phyloP scores from a whole-genome alignment of 1,284 basidiomycete species.

The Ustilago bromivora region DNA sequence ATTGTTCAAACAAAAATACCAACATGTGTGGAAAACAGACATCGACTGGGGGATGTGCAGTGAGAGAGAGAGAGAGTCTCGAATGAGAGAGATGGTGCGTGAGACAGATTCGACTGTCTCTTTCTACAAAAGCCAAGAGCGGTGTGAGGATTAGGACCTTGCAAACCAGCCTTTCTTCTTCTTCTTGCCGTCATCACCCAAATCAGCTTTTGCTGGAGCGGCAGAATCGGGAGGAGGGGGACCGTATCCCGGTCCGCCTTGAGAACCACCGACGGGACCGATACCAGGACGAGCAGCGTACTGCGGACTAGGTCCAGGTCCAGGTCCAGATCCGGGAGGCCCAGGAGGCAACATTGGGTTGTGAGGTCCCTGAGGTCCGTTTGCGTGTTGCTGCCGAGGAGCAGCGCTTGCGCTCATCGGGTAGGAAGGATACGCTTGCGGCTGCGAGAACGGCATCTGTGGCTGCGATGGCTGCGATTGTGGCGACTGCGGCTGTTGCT shows the following conservation, averaged over 20 bases:
- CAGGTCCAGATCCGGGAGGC: conserved; percentile 10
- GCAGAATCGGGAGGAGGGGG: conserved; percentile 9
- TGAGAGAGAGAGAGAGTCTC: background rate
- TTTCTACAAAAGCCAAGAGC: background rate
- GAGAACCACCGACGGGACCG: conserved; percentile 16
- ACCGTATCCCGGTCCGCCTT: conserved; percentile 2
- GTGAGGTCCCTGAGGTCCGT: conserved; percentile 6
- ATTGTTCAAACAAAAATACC: conserved; percentile 1
- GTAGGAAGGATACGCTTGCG: conserved; percentile 47
- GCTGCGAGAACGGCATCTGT: conserved; percentile 25
- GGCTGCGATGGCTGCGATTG: conserved; percentile 15
- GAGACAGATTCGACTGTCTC: conserved; percentile 1
- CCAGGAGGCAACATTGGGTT: conserved; percentile 30
- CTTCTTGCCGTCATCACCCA: conserved; percentile 36
- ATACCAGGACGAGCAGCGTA: conserved; percentile 22
- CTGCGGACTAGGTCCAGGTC: conserved; percentile 9
- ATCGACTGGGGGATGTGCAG: background rate
- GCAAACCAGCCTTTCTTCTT: conserved; percentile 57
- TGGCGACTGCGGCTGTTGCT: conserved; percentile 11
- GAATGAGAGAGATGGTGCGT: background rate
- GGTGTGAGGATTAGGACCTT: conserved; percentile 21
- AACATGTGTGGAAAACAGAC: background rate
- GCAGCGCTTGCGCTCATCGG: conserved; percentile 32
- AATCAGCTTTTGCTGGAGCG: conserved; percentile 20
- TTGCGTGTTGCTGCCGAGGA: conserved; percentile 13